Evolutionary conservation across 2,329 filamentous ascomycete species (phyloP), one percentile per base, ranked within the genome.

Genomic region (Ophiosphaerella korrae): DNA sequence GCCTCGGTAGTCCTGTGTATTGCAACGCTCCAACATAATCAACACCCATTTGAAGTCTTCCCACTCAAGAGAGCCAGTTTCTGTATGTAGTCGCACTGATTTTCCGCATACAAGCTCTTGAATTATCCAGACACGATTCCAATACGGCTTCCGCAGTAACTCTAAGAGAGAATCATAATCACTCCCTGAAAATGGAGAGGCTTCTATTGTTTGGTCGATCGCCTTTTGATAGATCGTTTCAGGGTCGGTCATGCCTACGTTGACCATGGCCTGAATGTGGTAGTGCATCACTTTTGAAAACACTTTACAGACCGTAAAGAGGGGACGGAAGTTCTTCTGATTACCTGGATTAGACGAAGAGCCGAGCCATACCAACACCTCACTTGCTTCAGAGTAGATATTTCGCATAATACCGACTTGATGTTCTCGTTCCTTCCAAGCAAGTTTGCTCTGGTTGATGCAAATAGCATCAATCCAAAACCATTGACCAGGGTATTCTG

Each of bases 371-470:
- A 35, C 45, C 4, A 48, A n/a, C 12, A 48, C 45, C 1, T 18
- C 35, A n/a, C n/a, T 21, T 4, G 45, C 45, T n/a, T 13, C 8
- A 16, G 21, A n/a, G 29, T 48, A 48, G 18, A 48, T 48, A 5
- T 42, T 11, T 14, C 13, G 35, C 45, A 48, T 48, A 13, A 48
- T 33, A 4, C 14, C 5, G 21, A 42, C 38, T 36, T 48, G 45
- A n/a, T 23, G n/a, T 21, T 42, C 31, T 14, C 38, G 37, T n/a
- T 48, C 45, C 11, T n/a, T 29, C 8, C 21, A 16, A 14, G 33
- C 33, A 6, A 16, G 3, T 14, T 42, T 31, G 6, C 16, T 32
- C 23, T 48, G 45, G 14, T 29, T 29, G 11, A 29, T 29, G 26
- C 26, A 29, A 29, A 29, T 29, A 29, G 26, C 26, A 29, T 29